Evolutionary conservation across 169 alveolate species (phyloP).

Genomic region (Cryptosporidium xiaoi): DNA sequence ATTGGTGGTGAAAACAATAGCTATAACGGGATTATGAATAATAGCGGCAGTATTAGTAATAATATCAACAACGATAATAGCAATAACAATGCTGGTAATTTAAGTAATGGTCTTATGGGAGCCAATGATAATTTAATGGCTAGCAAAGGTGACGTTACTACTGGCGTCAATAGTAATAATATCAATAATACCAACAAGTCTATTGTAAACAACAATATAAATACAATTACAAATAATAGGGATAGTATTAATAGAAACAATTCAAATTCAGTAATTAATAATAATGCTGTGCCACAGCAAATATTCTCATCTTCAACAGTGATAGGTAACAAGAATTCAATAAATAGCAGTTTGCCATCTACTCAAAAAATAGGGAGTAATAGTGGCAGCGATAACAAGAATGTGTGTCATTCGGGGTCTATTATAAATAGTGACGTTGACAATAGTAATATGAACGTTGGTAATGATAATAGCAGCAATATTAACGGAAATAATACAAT

Average conservation of each 20-base stretch:
- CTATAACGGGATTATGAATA: not conserved
- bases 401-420: not conserved
- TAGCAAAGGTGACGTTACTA: not conserved
- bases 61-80: not conserved
- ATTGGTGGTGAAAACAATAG: not conserved
- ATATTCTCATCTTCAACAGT: too few species aligned
- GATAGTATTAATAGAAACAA: too few species aligned
- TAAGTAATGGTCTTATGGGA: not conserved
- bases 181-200: too few species aligned
- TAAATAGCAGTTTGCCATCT: too few species aligned
- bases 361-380: too few species aligned
- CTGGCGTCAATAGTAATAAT: not conserved
- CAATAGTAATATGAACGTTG: not conserved
- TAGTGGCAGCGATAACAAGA: not conserved
- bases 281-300: too few species aligned
- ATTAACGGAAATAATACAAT: not conserved
- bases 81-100: too few species aligned
- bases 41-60: not conserved
- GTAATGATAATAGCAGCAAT: not conserved
- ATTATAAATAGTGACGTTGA: not conserved
- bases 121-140: not conserved
- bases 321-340: too few species aligned
- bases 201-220: too few species aligned
- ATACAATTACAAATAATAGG: too few species aligned
- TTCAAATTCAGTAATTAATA: too few species aligned